Evolutionary conservation across 116 monocot genomes (phyloP), one percentile per base, ranked within the genome.

Genomic region (Trichopus zeylanicus): DNA sequence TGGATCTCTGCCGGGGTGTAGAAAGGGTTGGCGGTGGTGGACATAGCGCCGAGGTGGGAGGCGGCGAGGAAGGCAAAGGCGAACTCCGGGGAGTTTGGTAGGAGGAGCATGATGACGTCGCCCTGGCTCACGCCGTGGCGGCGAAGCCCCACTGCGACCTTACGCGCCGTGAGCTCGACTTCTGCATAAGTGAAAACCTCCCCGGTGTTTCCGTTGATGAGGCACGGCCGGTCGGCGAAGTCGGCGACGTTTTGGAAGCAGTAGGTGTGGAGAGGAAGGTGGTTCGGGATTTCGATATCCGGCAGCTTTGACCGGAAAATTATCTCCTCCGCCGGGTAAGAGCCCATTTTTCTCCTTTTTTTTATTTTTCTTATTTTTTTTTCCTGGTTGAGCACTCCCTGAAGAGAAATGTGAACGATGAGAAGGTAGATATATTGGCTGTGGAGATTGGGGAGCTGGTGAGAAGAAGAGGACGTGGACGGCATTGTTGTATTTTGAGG

Each of bases 301-400:
- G 84, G 80, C 22, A 84, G 66, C 80, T 73, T 84, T 22, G 84
- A 84, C 13, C 79, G 73, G 84, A 67, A 84, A 48, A 78, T 73
- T 53, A 47, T 31, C 7, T 78, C 74, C 39, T 62, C 52, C 26
- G 28, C 24, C n/a, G 51, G 6, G 31, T 48, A n/a, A 20, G 72
- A 72, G 3, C 71, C 72, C 77, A 77, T 77, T 7, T 26, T 16
- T 24, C 27, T 11, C 12, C 26, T 53, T 26, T 3, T 3, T 1
- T 4, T n/a, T 0, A 2, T 3, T n/a, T 42, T 42, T 42, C 6
- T 19, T 4, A 33, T 33, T 33, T 33, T 33, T 33, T 33, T 33
- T 33, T 39, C 64, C 30, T 48, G n/a, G n/a, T n/a, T n/a, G n/a
- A n/a, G n/a, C n/a, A n/a, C 16, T 63, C 63, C 33, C 22, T 51